Conservation (phyloP, 2,329 filamentous ascomycete species). For the Colletotrichum shisoi region DNA sequence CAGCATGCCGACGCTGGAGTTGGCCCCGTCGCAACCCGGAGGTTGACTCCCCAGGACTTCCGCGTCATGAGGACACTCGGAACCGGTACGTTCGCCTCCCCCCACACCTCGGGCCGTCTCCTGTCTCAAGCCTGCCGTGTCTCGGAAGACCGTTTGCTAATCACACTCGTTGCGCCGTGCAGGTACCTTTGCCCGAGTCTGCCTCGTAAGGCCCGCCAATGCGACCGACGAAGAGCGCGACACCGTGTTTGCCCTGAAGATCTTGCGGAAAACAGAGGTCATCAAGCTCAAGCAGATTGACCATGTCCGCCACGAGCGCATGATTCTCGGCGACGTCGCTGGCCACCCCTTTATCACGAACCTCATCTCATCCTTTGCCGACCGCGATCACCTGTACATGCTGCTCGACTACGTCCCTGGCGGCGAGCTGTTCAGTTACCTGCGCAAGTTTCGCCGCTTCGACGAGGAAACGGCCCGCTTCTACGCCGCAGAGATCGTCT, state of each 20-base stretch:
- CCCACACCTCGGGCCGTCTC: background rate
- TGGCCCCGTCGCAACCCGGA: constrained; percentile 37
- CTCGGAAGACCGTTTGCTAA: constrained; percentile 32
- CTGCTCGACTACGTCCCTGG: constrained; percentile 84
- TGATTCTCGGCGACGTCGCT: constrained; percentile 77
- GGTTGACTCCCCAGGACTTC: constrained; percentile 66
- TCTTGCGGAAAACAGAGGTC: constrained; percentile 75
- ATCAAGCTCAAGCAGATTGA: constrained; percentile 87
- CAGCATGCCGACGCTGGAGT: constrained; percentile 33
- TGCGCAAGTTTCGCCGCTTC: constrained; percentile 79
- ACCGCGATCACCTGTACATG: constrained; percentile 81
- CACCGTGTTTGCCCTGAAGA: constrained; percentile 83
- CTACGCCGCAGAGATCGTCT: constrained; percentile 83
- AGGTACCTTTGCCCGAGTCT: constrained; percentile 85
- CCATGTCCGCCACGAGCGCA: constrained; percentile 83
- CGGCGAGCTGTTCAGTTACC: constrained; percentile 84
- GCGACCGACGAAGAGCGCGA: constrained; percentile 61
- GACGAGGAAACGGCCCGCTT: constrained; percentile 80
- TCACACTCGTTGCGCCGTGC: constrained; percentile 34
- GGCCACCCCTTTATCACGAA: constrained; percentile 86
- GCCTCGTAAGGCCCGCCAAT: constrained; percentile 73
- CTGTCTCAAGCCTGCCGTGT: constrained; percentile 20
- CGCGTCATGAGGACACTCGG: constrained; percentile 77
- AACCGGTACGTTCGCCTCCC: constrained; percentile 63
- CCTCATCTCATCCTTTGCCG: constrained; percentile 80